phyloP scores from a whole-genome alignment of 345 rosid genomes.

The Citrus australasica region DNA sequence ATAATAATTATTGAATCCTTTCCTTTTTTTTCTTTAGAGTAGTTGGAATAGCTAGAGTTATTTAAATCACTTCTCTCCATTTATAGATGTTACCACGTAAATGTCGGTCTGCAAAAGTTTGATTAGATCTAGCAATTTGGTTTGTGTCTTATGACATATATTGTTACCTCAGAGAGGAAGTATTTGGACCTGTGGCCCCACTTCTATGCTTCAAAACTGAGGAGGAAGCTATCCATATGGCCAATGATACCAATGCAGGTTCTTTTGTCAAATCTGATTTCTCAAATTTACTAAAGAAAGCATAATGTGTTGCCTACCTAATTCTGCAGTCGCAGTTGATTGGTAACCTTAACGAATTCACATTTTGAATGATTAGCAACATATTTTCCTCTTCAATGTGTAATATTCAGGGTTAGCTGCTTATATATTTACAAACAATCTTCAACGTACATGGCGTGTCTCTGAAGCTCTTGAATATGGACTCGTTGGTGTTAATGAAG shows the following conservation, averaged over 20 bases:
- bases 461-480: constrained; percentile 95
- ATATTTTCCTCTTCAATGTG: not conserved
- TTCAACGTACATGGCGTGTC: constrained; percentile 88
- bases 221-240: constrained; percentile 79
- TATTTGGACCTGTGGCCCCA: constrained; percentile 97
- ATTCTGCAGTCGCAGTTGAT: not conserved
- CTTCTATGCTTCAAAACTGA: constrained; percentile 77
- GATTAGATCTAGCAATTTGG: not conserved
- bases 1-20: not conserved
- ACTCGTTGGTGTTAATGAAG: constrained; percentile 87
- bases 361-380: not conserved
- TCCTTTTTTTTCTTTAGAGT: not conserved
- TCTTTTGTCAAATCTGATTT: constrained; percentile 4
- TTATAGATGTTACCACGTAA: no score
- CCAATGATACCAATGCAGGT: constrained; percentile 92
- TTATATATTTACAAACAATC: constrained; percentile 79
- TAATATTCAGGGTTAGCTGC: constrained; percentile 83
- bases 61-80: not conserved
- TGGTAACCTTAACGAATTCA: not conserved
- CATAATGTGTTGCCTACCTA: not conserved
- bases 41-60: not conserved
- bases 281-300: not conserved
- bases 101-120: not conserved
- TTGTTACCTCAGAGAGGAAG: constrained; percentile 65
- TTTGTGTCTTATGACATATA: not conserved